Base-by-base conservation (phyloP, 495 filamentous ascomycete species). In the Endocarpon pusillum region DNA sequence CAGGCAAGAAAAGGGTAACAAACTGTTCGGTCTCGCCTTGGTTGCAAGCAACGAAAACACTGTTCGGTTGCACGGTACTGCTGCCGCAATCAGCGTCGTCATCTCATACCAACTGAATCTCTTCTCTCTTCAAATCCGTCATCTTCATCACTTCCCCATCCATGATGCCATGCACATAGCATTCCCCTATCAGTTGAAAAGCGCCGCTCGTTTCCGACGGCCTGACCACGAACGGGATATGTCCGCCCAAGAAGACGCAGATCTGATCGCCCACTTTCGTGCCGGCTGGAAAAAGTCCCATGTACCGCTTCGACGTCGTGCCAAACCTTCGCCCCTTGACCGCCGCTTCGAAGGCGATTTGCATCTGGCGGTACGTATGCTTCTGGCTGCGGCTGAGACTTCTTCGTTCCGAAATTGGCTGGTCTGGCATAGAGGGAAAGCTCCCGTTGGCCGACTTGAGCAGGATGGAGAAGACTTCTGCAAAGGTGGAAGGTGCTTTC, bases 391-490 rank as follows among this genome's bases (percentile, higher is more conserved):
- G 34, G 18, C 27, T 31, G 2, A 35, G 39, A 8, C 25, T 22
- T n/a, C 39, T 30, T 2, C 27, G 20, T 24, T 38, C 12, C 27
- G 37, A 21, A 20, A 37, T 41, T 18, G 39, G 34, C 17, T 37
- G 39, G 14, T 19, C 32, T 27, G 28, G 27, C 10, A 41, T 26
- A 2, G 39, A 20, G 1, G 34, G 34, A 1, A 16, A 32, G 0
- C 22, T 12, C 7, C 12, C 24, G 0, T 26, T 37, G 16, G 39
- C 34, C 1, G 25, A 21, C 11, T 41, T 30, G 21, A 37, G 11
- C 3, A 41, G 34, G 17, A 41, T 21, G 4, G 39, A 33, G 16
- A 41, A 41, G 3, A 41, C 37, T 8, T 24, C 14, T 18, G 19
- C 18, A 22, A 19, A 41, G 1, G 36, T 35, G 2, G 17, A 12